Evolutionary conservation across 805 yeast genomes (phyloP).

Genomic region (Blastobotrys terrestris): DNA sequence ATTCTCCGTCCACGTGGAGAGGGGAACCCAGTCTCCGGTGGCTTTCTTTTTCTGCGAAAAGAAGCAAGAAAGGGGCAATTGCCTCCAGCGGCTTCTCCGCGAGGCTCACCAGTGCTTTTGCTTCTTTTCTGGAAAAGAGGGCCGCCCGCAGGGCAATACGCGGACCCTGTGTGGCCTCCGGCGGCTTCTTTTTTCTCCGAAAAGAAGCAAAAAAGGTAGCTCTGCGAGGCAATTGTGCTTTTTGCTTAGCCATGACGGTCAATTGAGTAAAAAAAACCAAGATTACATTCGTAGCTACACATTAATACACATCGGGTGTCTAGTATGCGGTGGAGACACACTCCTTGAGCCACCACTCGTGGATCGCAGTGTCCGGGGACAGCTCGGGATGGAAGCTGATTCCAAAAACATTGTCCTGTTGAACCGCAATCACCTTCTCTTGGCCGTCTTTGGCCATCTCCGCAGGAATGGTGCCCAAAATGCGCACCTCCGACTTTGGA

Average conservation of each 20-base stretch:
- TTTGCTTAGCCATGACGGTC: no score
- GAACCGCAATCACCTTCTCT: slow-evolving; percentile 59
- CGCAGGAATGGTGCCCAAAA: slow-evolving; percentile 22
- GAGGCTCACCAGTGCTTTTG: neutral
- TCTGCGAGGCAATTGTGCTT: no score
- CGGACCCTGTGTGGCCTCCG: neutral
- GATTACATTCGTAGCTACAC: no score
- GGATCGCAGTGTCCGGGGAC: slow-evolving; percentile 51
- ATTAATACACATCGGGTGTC: neutral
- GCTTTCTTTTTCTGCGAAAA: neutral
- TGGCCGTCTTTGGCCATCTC: slow-evolving; percentile 10
- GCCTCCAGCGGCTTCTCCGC: no score
- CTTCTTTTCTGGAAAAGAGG: neutral
- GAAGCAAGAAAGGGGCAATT: neutral
- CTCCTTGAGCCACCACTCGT: slow-evolving; percentile 54
- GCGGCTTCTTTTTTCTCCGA: neutral
- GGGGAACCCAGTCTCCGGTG: no score
- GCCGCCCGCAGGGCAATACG: neutral
- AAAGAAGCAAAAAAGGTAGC: no score
- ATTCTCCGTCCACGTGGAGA: no score
- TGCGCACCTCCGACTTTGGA: slow-evolving; percentile 2
- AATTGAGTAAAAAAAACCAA: no score
- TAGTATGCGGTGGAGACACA: neutral
- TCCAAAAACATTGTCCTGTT: slow-evolving; percentile 60
- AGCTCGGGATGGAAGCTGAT: slow-evolving; percentile 82